These are phyloP conservation scores for Rhodomyrtus psidioides DNA, from an alignment of 441 rosid species.

Conservation along the genomic window DNA sequence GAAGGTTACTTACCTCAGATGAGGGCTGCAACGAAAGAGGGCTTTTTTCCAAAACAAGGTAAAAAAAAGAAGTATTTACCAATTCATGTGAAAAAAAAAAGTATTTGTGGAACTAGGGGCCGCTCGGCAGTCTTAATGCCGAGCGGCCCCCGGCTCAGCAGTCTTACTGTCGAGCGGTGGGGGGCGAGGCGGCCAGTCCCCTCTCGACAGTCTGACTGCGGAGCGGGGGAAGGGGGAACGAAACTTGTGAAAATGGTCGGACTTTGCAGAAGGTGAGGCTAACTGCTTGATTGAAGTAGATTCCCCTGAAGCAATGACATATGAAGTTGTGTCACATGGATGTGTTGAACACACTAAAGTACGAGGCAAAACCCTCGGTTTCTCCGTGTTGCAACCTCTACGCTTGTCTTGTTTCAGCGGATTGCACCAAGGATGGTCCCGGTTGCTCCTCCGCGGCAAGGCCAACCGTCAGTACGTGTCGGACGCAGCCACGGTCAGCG, in stretches of 20 bases:
- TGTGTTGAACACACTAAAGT: constrained; percentile 13
- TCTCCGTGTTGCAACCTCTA: constrained; percentile 16
- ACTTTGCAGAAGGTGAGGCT: not conserved
- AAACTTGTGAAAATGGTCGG: too few relatives aligned
- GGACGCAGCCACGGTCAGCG: constrained; percentile 44
- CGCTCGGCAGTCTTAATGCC: too few relatives aligned
- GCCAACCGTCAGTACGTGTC: constrained; percentile 76
- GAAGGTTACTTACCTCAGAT: not conserved
- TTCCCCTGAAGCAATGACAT: not conserved
- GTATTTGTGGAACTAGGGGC: too few relatives aligned
- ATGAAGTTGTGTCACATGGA: not conserved
- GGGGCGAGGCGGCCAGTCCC: too few relatives aligned
- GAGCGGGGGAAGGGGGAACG: too few relatives aligned
- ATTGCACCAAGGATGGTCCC: constrained; percentile 67
- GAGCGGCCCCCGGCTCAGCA: too few relatives aligned
- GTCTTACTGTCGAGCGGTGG: too few relatives aligned
- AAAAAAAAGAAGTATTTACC: too few relatives aligned
- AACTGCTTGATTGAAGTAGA: not conserved
- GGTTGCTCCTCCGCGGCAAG: constrained; percentile 42
- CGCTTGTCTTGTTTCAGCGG: constrained; percentile 29
- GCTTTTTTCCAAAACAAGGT: too few relatives aligned
- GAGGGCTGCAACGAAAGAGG: too few relatives aligned
- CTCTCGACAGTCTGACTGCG: too few relatives aligned
- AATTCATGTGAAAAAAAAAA: too few relatives aligned
- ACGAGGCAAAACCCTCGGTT: not conserved